These are phyloP conservation scores for Aspergillus latus DNA, from an alignment of 2,329 filamentous ascomycete genomes.

Conservation along the genomic window DNA sequence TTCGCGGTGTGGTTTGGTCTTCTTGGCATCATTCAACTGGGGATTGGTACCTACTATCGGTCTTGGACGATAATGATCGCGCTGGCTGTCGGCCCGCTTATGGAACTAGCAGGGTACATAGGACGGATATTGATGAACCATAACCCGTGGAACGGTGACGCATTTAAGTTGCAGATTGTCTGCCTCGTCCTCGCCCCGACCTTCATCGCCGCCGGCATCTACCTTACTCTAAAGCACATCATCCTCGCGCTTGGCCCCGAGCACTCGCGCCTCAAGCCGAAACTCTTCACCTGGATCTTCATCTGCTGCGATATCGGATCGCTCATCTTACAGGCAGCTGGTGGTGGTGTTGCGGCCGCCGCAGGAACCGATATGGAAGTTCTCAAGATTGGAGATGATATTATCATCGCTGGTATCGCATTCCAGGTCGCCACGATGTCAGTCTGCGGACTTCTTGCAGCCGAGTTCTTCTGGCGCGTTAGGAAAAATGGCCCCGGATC, in stretches of 20 bases:
- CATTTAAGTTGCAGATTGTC: constrained; percentile 52
- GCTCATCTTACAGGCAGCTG: constrained; percentile 58
- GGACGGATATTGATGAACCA: constrained; percentile 58
- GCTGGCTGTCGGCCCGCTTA: constrained; percentile 55
- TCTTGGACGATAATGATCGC: constrained; percentile 54
- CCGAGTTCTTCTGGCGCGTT: constrained; percentile 46
- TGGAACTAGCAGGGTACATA: constrained; percentile 62
- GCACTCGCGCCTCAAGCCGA: constrained; percentile 33
- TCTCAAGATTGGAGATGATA: constrained; percentile 50
- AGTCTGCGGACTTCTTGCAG: constrained; percentile 57
- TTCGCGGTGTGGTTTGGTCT: constrained; percentile 54
- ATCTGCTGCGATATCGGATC: constrained; percentile 64
- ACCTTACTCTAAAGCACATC: constrained; percentile 50
- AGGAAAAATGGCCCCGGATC: constrained; percentile 24
- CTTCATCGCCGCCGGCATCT: constrained; percentile 64
- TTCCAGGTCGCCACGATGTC: constrained; percentile 54
- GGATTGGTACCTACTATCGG: constrained; percentile 46
- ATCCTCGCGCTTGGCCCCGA: constrained; percentile 35
- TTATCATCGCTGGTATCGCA: constrained; percentile 63
- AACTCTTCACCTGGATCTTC: constrained; percentile 49
- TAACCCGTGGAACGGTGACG: constrained; percentile 47
- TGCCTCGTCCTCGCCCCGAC: constrained; percentile 65
- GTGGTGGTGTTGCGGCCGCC: constrained; percentile 16
- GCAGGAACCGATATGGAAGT: constrained; percentile 10
- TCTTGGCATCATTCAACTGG: constrained; percentile 42